Conservation (phyloP, 2,329 filamentous ascomycete genomes). For the Arthrobotrys iridis region DNA sequence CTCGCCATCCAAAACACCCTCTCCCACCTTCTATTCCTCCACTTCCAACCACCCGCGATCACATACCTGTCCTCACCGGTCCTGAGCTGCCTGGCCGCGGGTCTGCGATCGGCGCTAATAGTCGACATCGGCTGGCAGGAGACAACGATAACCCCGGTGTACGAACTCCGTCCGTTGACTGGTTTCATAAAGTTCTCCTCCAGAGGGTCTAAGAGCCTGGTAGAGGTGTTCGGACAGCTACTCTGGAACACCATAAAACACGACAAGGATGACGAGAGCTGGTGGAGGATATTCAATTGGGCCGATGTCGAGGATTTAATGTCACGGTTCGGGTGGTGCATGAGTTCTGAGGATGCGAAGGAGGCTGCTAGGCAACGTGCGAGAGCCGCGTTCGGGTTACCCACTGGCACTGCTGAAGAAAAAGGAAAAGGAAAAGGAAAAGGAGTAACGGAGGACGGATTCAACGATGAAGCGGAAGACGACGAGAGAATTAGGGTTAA, state of each 20-base stretch:
- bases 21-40: constrained; percentile 80
- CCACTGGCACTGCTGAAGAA: constrained; percentile 1
- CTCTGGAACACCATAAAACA: constrained; percentile 55
- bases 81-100: constrained; percentile 79
- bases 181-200: constrained; percentile 66
- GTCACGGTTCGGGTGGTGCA: constrained; percentile 47
- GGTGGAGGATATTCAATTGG: constrained; percentile 55
- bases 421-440: too few relatives aligned
- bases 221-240: constrained; percentile 62
- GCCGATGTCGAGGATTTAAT: constrained; percentile 58
- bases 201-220: constrained; percentile 73
- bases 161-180: constrained; percentile 75
- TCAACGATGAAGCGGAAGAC: constrained; percentile 16
- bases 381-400: constrained; percentile 23
- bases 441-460: too few relatives aligned
- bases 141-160: constrained; percentile 84
- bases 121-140: constrained; percentile 94
- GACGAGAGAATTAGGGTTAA: background rate
- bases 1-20: constrained; percentile 79
- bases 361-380: constrained; percentile 31
- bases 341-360: constrained; percentile 29
- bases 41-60: constrained; percentile 81
- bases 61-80: constrained; percentile 82
- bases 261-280: constrained; percentile 31
- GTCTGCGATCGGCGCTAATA: constrained; percentile 83